A percentile compares a stretch with the other conserved stretches of the same genome.
Evolutionary conservation across 2,329 filamentous ascomycete species (phyloP).

Genomic region (Gnomoniopsis smithogilvyi): DNA sequence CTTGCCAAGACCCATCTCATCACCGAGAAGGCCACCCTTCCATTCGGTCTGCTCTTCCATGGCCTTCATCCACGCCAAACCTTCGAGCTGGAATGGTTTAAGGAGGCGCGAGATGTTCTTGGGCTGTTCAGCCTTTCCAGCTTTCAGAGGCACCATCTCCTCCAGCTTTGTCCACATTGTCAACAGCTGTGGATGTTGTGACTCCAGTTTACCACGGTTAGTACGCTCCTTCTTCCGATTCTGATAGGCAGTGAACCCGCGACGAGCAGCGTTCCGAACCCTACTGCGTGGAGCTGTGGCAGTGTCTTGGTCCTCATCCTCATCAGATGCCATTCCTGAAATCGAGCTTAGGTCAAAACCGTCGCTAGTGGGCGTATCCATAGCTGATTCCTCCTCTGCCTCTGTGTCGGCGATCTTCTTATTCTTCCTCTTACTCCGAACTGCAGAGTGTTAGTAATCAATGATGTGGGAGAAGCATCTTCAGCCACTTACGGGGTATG

Average conservation of each 20-base stretch:
- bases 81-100: conserved; percentile 92
- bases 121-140: conserved; percentile 66
- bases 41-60: conserved; percentile 79
- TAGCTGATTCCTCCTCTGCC: background rate
- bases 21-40: conserved; percentile 86
- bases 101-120: conserved; percentile 74
- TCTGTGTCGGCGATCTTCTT: background rate
- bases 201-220: conserved; percentile 50
- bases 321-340: conserved; percentile 18
- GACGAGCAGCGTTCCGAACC: conserved; percentile 25
- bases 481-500: conserved; percentile 6
- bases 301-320: conserved; percentile 31
- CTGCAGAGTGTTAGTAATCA: background rate
- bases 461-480: too few species aligned
- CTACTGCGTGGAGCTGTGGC: conserved; percentile 12
- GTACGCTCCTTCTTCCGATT: conserved; percentile 29
- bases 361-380: conserved; percentile 4
- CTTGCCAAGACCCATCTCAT: conserved; percentile 99
- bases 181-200: conserved; percentile 8
- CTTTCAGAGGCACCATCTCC: conserved; percentile 63
- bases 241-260: conserved; percentile 28
- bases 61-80: conserved; percentile 87
- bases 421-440: background rate
- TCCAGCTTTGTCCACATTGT: conserved; percentile 81
- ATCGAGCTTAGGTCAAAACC: background rate